These are phyloP conservation scores for Pseudopediastrum boryanum DNA, from an alignment of 139 green algal genomes.

Conservation along the genomic window DNA sequence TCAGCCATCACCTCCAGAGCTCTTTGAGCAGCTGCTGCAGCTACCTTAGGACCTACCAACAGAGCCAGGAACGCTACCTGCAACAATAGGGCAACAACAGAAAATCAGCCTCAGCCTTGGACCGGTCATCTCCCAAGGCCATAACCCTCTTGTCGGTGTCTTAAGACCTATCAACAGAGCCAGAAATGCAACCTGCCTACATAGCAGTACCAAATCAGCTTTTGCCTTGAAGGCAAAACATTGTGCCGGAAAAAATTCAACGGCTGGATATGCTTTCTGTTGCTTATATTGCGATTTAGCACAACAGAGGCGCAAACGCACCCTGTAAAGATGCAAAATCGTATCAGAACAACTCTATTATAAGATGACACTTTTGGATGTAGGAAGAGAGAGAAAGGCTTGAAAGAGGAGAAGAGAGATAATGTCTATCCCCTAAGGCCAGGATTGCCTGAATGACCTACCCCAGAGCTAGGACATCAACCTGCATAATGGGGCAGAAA, in stretches of 20 bases:
- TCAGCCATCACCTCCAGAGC: slow-evolving; percentile 80
- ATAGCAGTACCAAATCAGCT: background rate
- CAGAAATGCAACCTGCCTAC: slow-evolving; percentile 75
- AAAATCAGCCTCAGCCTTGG: background rate
- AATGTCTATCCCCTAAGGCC: too few relatives aligned
- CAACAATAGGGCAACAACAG: background rate
- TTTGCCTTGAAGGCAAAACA: background rate
- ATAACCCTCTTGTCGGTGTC: slow-evolving; percentile 71
- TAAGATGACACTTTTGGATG: too few relatives aligned
- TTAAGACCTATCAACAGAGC: slow-evolving; percentile 75
- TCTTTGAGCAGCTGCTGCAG: slow-evolving; percentile 78
- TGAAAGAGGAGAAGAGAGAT: too few relatives aligned
- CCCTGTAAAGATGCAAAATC: background rate
- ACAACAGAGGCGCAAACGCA: background rate
- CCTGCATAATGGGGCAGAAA: too few relatives aligned
- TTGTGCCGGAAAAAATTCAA: background rate
- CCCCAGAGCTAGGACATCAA: too few relatives aligned
- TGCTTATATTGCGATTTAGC: background rate
- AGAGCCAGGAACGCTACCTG: slow-evolving; percentile 79
- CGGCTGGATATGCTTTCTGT: background rate
- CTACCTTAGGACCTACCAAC: slow-evolving; percentile 83
- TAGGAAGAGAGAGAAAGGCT: too few relatives aligned
- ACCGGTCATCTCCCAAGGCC: background rate
- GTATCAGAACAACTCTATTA: background rate
- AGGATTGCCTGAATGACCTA: too few relatives aligned